Conservation (phyloP, 164 flowering plant genomes). For the Berberis thunbergii region DNA sequence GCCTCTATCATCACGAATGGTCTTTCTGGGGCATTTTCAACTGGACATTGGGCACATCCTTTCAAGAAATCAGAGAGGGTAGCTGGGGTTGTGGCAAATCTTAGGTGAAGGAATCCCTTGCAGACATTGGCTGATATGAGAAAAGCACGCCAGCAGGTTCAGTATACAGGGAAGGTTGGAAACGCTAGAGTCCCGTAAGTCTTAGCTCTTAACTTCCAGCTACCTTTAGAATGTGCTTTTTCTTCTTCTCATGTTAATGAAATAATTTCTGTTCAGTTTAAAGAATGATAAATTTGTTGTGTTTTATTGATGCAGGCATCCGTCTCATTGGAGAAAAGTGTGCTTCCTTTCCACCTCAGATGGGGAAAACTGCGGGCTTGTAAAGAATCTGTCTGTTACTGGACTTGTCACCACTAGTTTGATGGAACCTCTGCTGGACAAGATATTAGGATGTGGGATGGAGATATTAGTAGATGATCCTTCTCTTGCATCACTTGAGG, state of each 20-base stretch:
- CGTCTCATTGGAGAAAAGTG: conserved; percentile 89
- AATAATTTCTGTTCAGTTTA: neutral
- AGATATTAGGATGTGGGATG: conserved; percentile 60
- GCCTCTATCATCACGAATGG: conserved; percentile 84
- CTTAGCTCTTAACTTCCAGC: conserved; percentile 1
- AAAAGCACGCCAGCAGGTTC: conserved; percentile 75
- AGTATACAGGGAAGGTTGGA: conserved; percentile 78
- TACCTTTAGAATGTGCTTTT: neutral
- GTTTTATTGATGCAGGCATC: conserved; percentile 54
- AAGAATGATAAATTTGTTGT: neutral
- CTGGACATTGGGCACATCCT: conserved; percentile 86
- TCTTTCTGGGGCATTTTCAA: conserved; percentile 81
- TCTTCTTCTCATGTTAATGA: neutral
- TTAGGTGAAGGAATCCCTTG: conserved; percentile 76
- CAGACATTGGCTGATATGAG: conserved; percentile 68
- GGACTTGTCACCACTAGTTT: conserved; percentile 61
- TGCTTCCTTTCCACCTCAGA: conserved; percentile 91
- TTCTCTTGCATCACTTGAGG: conserved; percentile 22
- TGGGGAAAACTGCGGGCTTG: conserved; percentile 95
- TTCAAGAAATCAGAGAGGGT: conserved; percentile 52
- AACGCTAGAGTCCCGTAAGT: conserved; percentile 99
- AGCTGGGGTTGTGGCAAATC: conserved; percentile 73
- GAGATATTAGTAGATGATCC: conserved; percentile 41
- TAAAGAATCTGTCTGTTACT: conserved; percentile 76
- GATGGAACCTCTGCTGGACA: conserved; percentile 36